phyloP scores from a whole-genome alignment of 129 eudicot species.

The Deinandra increscens region DNA sequence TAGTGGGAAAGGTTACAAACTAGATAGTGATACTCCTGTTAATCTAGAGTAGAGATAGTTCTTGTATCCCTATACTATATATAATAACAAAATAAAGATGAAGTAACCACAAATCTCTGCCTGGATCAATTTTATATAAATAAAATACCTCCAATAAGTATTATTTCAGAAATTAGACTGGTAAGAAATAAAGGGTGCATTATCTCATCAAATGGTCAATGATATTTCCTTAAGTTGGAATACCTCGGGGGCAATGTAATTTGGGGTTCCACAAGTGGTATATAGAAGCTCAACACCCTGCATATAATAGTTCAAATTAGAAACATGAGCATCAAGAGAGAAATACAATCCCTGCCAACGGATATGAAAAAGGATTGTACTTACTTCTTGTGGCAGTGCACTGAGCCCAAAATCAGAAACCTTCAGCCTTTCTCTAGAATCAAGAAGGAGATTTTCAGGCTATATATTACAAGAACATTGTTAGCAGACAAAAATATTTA shows the following conservation, averaged over 20 bases:
- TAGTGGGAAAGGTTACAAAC: neutral
- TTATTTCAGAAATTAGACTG: neutral
- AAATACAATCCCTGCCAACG: neutral
- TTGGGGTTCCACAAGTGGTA: constrained; percentile 98
- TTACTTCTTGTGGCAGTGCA: constrained; percentile 89
- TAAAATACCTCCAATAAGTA: neutral
- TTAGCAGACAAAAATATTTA: constrained; percentile 12
- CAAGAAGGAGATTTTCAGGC: constrained; percentile 98
- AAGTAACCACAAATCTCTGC: neutral
- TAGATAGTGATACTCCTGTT: neutral
- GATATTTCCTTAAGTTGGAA: constrained; percentile 9
- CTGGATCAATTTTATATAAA: neutral
- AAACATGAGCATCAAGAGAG: neutral
- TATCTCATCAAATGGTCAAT: constrained; percentile 1
- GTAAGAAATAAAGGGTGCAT: neutral
- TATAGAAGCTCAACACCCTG: constrained; percentile 97
- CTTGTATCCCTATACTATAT: neutral
- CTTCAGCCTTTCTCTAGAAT: constrained; percentile 72
- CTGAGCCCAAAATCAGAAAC: constrained; percentile 99
- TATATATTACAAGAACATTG: constrained; percentile 33
- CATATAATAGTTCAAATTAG: constrained; percentile 20
- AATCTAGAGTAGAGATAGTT: neutral
- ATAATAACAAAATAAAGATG: neutral
- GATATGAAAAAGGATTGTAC: constrained; percentile 14
- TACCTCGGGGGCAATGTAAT: constrained; percentile 99